phyloP scores from a whole-genome alignment of 2,329 filamentous ascomycete genomes.

The Leptographium wingfieldii region DNA sequence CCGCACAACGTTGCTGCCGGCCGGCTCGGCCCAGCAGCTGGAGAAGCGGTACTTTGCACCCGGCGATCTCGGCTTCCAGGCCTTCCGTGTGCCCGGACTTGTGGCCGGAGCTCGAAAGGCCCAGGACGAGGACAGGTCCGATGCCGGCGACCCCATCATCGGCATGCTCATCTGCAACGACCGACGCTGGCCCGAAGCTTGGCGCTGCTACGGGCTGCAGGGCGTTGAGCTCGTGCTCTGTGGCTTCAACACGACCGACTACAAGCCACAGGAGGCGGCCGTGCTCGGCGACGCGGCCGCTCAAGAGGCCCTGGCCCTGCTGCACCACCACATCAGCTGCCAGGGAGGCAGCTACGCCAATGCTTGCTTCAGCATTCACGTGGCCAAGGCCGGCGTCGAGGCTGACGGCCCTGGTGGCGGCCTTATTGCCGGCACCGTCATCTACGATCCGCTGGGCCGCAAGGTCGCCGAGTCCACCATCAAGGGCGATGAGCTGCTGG shows the following conservation, averaged over 20 bases:
- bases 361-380: slow-evolving; percentile 33
- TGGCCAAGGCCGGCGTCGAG: slow-evolving; percentile 34
- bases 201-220: slow-evolving; percentile 36
- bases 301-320: slow-evolving; percentile 31
- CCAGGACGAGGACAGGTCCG: slow-evolving; percentile 5
- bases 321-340: slow-evolving; percentile 37
- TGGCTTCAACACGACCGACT: slow-evolving; percentile 36
- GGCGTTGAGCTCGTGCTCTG: slow-evolving; percentile 29
- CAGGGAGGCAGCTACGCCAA: slow-evolving; percentile 39
- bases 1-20: slow-evolving; percentile 34
- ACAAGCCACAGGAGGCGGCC: slow-evolving; percentile 26
- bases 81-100: slow-evolving; percentile 37
- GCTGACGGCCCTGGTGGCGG: slow-evolving; percentile 26
- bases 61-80: slow-evolving; percentile 38
- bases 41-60: slow-evolving; percentile 43
- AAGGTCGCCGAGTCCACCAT: slow-evolving; percentile 36
- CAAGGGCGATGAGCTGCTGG: slow-evolving; percentile 34
- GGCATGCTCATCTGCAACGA: slow-evolving; percentile 43
- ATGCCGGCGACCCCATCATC: slow-evolving; percentile 34
- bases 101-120: slow-evolving; percentile 24
- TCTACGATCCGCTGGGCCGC: slow-evolving; percentile 34
- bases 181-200: slow-evolving; percentile 38
- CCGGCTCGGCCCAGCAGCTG: slow-evolving; percentile 37
- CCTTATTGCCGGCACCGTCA: slow-evolving; percentile 34
- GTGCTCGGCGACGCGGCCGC: slow-evolving; percentile 19